Percentiles rank a stretch among this genome's conserved stretches.
Conservation (phyloP, 2,329 filamentous ascomycete genomes). For the Aspergillus ruber region DNA sequence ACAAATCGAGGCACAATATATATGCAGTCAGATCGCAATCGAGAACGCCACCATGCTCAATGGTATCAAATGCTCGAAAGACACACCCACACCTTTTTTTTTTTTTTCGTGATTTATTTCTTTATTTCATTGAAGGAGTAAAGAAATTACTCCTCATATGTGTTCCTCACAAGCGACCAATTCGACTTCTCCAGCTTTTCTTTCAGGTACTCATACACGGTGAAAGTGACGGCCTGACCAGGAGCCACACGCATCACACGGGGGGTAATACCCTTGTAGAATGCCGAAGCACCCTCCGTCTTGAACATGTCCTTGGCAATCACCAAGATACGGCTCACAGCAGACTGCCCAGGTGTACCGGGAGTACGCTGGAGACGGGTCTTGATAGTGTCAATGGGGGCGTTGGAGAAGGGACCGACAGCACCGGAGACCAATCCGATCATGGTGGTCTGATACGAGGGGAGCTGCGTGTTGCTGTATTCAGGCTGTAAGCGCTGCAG, state of each 20-base stretch:
- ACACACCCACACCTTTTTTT: not conserved
- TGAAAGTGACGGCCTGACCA: slow-evolving; percentile 76
- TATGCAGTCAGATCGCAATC: slow-evolving; percentile 12
- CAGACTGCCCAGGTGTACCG: slow-evolving; percentile 72
- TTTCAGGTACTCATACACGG: slow-evolving; percentile 70
- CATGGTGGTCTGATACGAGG: slow-evolving; percentile 80
- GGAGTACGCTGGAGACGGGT: slow-evolving; percentile 88
- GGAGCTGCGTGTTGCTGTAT: slow-evolving; percentile 59
- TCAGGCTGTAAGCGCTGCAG: slow-evolving; percentile 68
- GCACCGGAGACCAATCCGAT: slow-evolving; percentile 89
- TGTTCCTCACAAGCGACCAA: slow-evolving; percentile 53
- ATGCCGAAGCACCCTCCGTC: slow-evolving; percentile 89
- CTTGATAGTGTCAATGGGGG: slow-evolving; percentile 98
- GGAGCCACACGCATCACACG: slow-evolving; percentile 96
- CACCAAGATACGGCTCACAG: slow-evolving; percentile 66
- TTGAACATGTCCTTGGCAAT: slow-evolving; percentile 84
- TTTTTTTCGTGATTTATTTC: not conserved
- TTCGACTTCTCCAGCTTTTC: slow-evolving; percentile 63
- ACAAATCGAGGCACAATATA: slow-evolving; percentile 7
- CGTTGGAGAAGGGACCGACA: slow-evolving; percentile 93
- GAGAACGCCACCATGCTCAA: slow-evolving; percentile 22
- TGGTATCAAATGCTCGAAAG: slow-evolving; percentile 21
- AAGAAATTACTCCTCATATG: slow-evolving; percentile 55
- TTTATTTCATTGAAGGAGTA: not conserved
- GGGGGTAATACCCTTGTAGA: slow-evolving; percentile 98